Conservation (phyloP, 2,329 filamentous ascomycete genomes). For the Blastomyces gilchristii region DNA sequence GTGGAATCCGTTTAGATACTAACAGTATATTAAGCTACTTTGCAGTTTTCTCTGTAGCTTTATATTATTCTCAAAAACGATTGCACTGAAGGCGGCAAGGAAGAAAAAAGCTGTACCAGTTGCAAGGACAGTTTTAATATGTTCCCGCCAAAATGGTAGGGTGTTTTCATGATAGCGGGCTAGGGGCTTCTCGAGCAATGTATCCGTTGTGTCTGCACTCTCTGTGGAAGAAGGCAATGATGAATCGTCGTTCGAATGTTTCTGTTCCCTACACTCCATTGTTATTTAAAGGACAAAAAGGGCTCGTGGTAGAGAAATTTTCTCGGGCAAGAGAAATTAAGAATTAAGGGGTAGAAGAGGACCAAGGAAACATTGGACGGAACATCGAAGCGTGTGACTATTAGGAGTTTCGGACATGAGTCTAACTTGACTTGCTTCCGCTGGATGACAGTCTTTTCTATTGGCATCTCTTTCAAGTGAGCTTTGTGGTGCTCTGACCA, state of each 20-base stretch:
- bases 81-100: not conserved
- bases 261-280: not conserved
- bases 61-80: not conserved
- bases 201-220: conserved; percentile 1
- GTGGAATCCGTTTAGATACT: not conserved
- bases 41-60: not conserved
- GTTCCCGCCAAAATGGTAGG: conserved; percentile 3
- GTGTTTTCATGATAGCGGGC: not conserved
- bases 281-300: not conserved
- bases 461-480: not conserved
- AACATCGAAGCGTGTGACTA: not conserved
- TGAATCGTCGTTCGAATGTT: not conserved
- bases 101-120: not conserved
- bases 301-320: not conserved
- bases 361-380: not conserved
- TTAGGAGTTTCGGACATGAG: not conserved
- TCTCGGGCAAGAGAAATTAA: not conserved
- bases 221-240: not conserved
- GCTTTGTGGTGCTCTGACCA: not conserved
- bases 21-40: conserved; percentile 2
- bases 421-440: not conserved
- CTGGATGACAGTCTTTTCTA: not conserved
- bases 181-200: not conserved
- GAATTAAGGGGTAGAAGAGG: not conserved
- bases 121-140: conserved; percentile 1